Evolutionary conservation across 78 protist genomes (phyloP), one percentile per base, ranked within the genome.

Genomic region (Acrasis kona): DNA sequence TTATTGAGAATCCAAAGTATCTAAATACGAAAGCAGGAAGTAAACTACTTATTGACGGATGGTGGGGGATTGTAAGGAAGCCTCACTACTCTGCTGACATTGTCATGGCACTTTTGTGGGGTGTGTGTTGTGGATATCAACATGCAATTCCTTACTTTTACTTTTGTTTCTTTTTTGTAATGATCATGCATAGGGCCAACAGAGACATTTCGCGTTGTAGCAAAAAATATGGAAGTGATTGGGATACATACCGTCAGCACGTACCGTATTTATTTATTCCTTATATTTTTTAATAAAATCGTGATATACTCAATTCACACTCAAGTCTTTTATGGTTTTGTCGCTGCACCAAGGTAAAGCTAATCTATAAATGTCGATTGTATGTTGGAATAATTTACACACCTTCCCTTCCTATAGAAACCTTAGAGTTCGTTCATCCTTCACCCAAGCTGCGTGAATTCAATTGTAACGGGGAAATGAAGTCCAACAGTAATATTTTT

Each of bases 221-320:
- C 1, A 29, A 5, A 10, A 85, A 85, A 67, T 85, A 85, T 70
- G 77, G 77, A 27, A 6, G 65, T 10, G 72, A 80, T 35, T 85
- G 89, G 89, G 82, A 42, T 28, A 36, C 27, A 4, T 85, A 85
- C 81, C 0, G 2, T 31, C 41, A 3, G 1, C 34, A 61, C 2
- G 85, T 85, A 19, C 89, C 83, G n/a, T 74, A 80, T 42, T 37
- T 28, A 29, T 80, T 85, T 70, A 76, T 85, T 9, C 89, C 89
- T 35, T 37, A 36, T 32, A 37, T 84, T 58, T 85, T 10, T 40
- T 83, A 69, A 70, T n/a, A 50, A 50, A 50, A 50, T n/a, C n/a
- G n/a, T n/a, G n/a, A n/a, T n/a, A n/a, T n/a, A n/a, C n/a, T n/a
- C n/a, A n/a, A n/a, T n/a, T n/a, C n/a, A n/a, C n/a, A n/a, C n/a